Base-by-base conservation (phyloP, 2,329 filamentous ascomycete genomes). In the Beauveria scarabaeidicola region DNA sequence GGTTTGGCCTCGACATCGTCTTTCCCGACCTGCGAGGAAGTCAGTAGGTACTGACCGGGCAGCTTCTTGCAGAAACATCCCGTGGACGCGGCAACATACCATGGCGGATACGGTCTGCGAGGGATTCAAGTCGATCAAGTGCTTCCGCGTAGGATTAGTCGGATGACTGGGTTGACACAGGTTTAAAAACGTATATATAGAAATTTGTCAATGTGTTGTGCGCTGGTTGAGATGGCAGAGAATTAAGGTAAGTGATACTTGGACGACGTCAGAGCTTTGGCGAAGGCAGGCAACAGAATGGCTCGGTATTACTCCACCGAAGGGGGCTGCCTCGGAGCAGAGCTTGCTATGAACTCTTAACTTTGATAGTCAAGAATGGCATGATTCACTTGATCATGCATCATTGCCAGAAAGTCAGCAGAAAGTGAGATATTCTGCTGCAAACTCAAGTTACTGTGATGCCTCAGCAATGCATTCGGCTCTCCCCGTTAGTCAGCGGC, bases 1-100 rank as follows among this genome's bases (percentile, higher is more conserved):
- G 90, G 90, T 67, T 89, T 83, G 40, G 83, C 82, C 61, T 83
- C 83, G 40, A 95, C 73, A 71, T 92, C 90, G 68, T 89, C 81
- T 66, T 90, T 85, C 15, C 87, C 72, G 13, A 65, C 61, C 54
- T 64, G 53, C 61, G n/a, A 32, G 21, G 47, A 5, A 52, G n/a
- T 60, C 21, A 56, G 58, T n/a, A 36, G 32, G 32, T 15, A 51
- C 21, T 43, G 36, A 38, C 21, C 3, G 5, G 19, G 9, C 7
- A 5, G 47, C 21, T 17, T 17, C 7, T 17, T n/a, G 17, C n/a
- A 19, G 3, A 25, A 11, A 17, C 48, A 11, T 38, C 23, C 48
- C 13, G 23, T 52, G 48, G 32, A 36, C 32, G 32, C 11, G 11
- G 9, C 11, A 5, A 38, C 53, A 8, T 40, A 56, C 53, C 53